Conservation (phyloP, 228 moss, liverwort and hornwort genomes). For the Sphagnum magellanicum region DNA sequence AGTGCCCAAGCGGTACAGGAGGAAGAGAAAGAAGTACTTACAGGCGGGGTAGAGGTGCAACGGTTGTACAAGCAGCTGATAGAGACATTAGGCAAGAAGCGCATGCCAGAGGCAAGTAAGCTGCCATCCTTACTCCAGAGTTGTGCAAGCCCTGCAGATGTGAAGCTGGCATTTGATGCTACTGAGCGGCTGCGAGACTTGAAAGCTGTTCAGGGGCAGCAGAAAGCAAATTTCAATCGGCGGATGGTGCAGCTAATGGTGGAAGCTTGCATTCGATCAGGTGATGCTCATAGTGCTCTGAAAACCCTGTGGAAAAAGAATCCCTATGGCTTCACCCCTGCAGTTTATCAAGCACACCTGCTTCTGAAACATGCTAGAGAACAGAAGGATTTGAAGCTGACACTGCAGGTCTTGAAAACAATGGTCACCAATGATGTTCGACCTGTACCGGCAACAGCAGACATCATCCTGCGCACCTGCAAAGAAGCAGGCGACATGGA, state of each 20-base stretch:
- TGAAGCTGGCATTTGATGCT: conserved; percentile 67
- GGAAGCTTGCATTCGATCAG: conserved; percentile 70
- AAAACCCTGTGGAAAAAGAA: conserved; percentile 68
- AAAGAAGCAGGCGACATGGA: conserved; percentile 69
- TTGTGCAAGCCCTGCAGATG: conserved; percentile 48
- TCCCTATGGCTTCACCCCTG: conserved; percentile 71
- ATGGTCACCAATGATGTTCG: conserved; percentile 70
- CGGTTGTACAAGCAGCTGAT: conserved; percentile 48
- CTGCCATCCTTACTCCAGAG: conserved; percentile 58
- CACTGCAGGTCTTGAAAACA: conserved; percentile 56
- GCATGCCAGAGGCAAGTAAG: conserved; percentile 61
- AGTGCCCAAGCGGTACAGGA: conserved; percentile 30
- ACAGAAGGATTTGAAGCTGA: conserved; percentile 53
- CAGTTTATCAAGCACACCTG: conserved; percentile 65
- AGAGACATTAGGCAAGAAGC: conserved; percentile 53
- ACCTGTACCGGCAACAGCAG: conserved; percentile 70
- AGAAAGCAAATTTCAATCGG: conserved; percentile 63
- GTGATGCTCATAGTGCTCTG: conserved; percentile 55
- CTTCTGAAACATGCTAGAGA: conserved; percentile 68
- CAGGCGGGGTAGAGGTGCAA: conserved; percentile 56
- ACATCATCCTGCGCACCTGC: conserved; percentile 66
- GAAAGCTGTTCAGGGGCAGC: conserved; percentile 85
- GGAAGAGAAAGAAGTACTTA: conserved; percentile 8
- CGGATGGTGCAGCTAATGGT: conserved; percentile 52
- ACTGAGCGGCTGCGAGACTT: conserved; percentile 59